Conservation (phyloP, 164 flowering plant genomes). For the Magnolia changhungtana region DNA sequence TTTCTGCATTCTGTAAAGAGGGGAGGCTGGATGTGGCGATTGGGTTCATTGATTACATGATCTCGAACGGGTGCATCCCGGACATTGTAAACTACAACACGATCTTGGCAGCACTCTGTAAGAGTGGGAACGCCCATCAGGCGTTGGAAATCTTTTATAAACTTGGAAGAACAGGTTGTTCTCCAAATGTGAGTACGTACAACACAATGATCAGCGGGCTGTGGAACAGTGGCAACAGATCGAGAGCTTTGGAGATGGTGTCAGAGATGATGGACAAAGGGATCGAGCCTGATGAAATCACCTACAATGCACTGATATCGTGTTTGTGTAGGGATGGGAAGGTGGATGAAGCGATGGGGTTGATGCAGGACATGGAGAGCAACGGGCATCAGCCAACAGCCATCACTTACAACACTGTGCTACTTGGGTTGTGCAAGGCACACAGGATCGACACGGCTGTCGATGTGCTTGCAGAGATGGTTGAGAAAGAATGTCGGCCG, state of each 20-base stretch:
- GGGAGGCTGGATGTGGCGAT: conserved; percentile 65
- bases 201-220: conserved; percentile 72
- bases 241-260: conserved; percentile 46
- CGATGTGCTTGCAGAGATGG: conserved; percentile 54
- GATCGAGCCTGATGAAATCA: conserved; percentile 61
- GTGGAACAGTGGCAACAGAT: conserved; percentile 54
- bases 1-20: conserved; percentile 67
- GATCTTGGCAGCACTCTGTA: conserved; percentile 58
- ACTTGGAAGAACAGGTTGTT: conserved; percentile 45
- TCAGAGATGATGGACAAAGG: conserved; percentile 59
- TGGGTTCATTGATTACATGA: conserved; percentile 56
- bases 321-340: conserved; percentile 77
- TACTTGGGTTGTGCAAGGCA: conserved; percentile 69
- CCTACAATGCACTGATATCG: conserved; percentile 64
- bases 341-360: conserved; percentile 62
- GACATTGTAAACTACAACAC: conserved; percentile 75
- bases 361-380: conserved; percentile 56
- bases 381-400: conserved; percentile 41
- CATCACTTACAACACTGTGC: conserved; percentile 52
- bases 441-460: conserved; percentile 54
- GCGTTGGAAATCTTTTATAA: conserved; percentile 63
- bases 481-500: conserved; percentile 56
- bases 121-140: conserved; percentile 49
- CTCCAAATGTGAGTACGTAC: conserved; percentile 65
- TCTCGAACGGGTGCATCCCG: conserved; percentile 62